These are phyloP conservation scores for Xylaria curta DNA, from an alignment of 495 filamentous ascomycete species.

Conservation along the genomic window DNA sequence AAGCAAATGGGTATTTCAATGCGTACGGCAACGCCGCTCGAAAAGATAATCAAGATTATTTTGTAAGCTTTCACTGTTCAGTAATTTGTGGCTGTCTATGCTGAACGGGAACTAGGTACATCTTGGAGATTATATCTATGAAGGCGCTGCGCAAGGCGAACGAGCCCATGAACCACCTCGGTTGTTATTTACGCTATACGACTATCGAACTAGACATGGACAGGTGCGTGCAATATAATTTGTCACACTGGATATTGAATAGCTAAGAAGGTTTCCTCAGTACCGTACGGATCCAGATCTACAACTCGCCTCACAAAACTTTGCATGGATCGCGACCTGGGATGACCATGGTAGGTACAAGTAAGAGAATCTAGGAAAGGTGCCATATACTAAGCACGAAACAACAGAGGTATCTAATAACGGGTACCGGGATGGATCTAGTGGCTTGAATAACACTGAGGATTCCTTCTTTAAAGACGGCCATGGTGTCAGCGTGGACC, in stretches of 20 bases:
- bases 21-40: conserved; percentile 69
- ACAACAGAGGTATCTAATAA: conserved; percentile 64
- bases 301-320: conserved; percentile 60
- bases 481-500: conserved; percentile 63
- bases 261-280: conserved; percentile 19
- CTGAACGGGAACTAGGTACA: conserved; percentile 47
- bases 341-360: conserved; percentile 63
- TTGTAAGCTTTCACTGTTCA: conserved; percentile 34
- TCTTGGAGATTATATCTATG: conserved; percentile 74
- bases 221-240: conserved; percentile 30
- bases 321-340: conserved; percentile 74
- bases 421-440: conserved; percentile 61
- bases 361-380: background rate
- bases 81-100: background rate
- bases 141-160: conserved; percentile 47
- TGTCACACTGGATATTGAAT: background rate
- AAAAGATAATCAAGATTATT: conserved; percentile 72
- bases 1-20: conserved; percentile 62
- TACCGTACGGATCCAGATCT: conserved; percentile 71
- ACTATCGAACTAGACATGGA: conserved; percentile 61
- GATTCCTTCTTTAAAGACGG: conserved; percentile 65
- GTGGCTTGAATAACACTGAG: conserved; percentile 65
- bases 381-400: conserved; percentile 6
- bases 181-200: conserved; percentile 52
- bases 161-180: conserved; percentile 35